A percentile compares a stretch with the other conserved stretches of the same genome.
phyloP scores from a whole-genome alignment of 192 early-diverging fungal genomes.

The Allomyces javanicus region DNA sequence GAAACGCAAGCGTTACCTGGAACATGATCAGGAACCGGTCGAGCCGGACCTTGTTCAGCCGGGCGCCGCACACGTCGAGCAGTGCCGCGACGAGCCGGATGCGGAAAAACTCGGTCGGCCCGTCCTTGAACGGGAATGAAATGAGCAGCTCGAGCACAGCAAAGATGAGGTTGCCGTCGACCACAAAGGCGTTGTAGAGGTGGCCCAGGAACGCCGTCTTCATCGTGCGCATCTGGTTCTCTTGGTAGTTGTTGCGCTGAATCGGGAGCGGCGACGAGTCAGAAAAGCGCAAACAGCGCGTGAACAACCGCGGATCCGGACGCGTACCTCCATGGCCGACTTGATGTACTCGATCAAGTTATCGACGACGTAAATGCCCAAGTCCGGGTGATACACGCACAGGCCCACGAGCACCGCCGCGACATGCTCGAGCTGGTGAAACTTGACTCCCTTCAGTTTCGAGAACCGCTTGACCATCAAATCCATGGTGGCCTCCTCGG shows the following conservation, averaged over 20 bases:
- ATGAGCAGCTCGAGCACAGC: background rate
- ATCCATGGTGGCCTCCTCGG: slow-evolving; percentile 25
- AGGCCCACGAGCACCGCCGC: slow-evolving; percentile 41
- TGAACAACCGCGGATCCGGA: background rate
- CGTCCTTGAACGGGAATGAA: slow-evolving; percentile 41
- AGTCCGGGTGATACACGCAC: slow-evolving; percentile 58
- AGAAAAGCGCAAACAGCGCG: background rate
- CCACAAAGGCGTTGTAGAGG: slow-evolving; percentile 37
- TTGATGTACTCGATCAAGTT: slow-evolving; percentile 65
- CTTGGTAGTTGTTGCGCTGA: slow-evolving; percentile 67
- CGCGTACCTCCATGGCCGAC: slow-evolving; percentile 54
- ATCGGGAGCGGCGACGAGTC: background rate
- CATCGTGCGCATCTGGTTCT: slow-evolving; percentile 77
- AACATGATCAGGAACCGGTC: background rate
- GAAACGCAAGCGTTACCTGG: slow-evolving; percentile 38
- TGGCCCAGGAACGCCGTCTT: slow-evolving; percentile 72
- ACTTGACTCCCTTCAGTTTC: slow-evolving; percentile 89
- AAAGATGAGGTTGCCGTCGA: background rate
- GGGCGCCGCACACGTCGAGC: slow-evolving; percentile 62
- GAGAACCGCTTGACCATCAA: slow-evolving; percentile 57
- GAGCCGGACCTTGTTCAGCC: background rate
- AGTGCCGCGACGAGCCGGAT: slow-evolving; percentile 68
- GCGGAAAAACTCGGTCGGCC: slow-evolving; percentile 77
- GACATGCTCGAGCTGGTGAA: slow-evolving; percentile 59
- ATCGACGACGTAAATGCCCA: slow-evolving; percentile 78